Evolutionary conservation across 2,329 filamentous ascomycete species (phyloP).

Genomic region (Calonectria ilicicola): DNA sequence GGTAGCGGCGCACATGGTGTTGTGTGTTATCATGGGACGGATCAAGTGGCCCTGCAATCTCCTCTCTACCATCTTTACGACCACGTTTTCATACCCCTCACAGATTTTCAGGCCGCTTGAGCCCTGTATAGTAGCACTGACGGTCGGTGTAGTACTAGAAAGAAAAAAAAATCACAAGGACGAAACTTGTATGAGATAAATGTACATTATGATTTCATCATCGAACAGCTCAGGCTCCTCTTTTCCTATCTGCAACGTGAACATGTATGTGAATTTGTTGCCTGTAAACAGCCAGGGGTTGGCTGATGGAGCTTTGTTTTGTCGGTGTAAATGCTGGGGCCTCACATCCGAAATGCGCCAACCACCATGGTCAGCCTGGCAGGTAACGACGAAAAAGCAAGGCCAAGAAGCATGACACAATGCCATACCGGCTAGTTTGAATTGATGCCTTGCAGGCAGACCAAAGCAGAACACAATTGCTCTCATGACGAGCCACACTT

Average conservation of each 20-base stretch:
- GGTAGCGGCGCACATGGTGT: constrained; percentile 60
- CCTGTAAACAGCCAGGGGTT: neutral
- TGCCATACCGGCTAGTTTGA: neutral
- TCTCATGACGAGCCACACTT: constrained; percentile 28
- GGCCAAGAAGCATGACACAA: neutral
- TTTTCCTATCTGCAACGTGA: neutral
- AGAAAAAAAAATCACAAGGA: constrained; percentile 38
- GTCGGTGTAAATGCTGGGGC: neutral
- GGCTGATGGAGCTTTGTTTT: neutral
- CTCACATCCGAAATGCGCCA: neutral
- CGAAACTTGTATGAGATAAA: constrained; percentile 26
- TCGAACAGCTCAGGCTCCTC: neutral
- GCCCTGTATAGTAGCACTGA: constrained; percentile 51
- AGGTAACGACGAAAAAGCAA: neutral
- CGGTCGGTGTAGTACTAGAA: constrained; percentile 46
- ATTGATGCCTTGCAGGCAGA: constrained; percentile 17
- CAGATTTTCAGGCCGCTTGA: constrained; percentile 45
- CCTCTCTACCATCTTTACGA: constrained; percentile 46
- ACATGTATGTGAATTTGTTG: neutral
- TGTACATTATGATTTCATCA: neutral
- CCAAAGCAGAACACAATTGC: constrained; percentile 5
- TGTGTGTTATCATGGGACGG: constrained; percentile 58
- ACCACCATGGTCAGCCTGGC: neutral
- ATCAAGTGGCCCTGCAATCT: constrained; percentile 49
- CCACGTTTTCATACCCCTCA: constrained; percentile 45